These are phyloP conservation scores for Suhomyces pyralidae DNA, from an alignment of 805 yeast genomes.

Conservation along the genomic window DNA sequence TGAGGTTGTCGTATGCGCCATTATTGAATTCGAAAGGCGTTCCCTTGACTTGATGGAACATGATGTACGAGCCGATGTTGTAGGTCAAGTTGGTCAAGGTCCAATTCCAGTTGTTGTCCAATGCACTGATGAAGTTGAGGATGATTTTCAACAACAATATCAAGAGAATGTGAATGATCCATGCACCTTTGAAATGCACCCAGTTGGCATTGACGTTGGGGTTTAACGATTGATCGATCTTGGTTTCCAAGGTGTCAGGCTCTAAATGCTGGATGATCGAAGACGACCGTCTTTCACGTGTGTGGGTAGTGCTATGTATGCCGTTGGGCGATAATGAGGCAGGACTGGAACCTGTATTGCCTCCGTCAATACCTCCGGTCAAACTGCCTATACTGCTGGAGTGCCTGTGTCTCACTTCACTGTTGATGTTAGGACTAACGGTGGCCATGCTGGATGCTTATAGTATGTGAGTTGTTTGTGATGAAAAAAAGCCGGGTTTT, in stretches of 20 bases:
- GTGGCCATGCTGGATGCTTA: constrained; percentile 4
- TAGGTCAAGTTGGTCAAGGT: constrained; percentile 88
- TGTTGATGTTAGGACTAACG: background rate
- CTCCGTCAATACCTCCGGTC: constrained; percentile 4
- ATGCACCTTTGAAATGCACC: constrained; percentile 96
- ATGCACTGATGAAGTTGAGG: constrained; percentile 77
- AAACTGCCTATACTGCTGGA: constrained; percentile 13
- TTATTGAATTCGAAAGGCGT: constrained; percentile 96
- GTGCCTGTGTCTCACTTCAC: constrained; percentile 8
- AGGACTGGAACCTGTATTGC: background rate
- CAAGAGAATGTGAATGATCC: constrained; percentile 88
- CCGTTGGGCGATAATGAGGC: constrained; percentile 21
- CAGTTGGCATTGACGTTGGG: constrained; percentile 93
- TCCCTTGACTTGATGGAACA: constrained; percentile 96
- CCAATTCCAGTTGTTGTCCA: constrained; percentile 85
- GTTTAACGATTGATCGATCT: constrained; percentile 82
- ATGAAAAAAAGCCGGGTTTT: background rate
- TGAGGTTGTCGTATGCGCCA: constrained; percentile 92
- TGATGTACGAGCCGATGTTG: constrained; percentile 86
- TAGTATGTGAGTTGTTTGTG: background rate
- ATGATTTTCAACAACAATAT: constrained; percentile 70
- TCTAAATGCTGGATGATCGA: constrained; percentile 87
- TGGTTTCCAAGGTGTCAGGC: constrained; percentile 89
- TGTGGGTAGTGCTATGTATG: constrained; percentile 25
- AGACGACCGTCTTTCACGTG: constrained; percentile 69